Evolutionary conservation across 73 alveolate species (phyloP).

Genomic region (Durusdinium trenchii): DNA sequence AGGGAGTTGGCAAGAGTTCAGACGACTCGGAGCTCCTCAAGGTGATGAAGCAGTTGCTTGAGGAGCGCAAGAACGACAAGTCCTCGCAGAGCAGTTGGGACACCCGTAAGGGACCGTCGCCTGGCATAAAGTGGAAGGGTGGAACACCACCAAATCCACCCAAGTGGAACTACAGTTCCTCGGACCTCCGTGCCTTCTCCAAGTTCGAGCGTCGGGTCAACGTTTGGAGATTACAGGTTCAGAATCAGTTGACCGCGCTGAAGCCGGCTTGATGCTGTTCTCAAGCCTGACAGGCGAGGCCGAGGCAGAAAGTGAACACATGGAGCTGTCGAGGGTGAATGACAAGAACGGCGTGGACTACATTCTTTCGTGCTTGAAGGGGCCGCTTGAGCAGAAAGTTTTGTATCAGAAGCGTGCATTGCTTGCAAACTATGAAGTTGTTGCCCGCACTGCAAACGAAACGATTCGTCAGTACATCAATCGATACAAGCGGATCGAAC

Average conservation of each 20-base stretch:
- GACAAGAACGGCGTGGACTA: not conserved
- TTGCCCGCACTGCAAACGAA: not conserved
- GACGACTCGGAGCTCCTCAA: no score
- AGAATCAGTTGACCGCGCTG: not conserved
- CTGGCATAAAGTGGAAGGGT: not conserved
- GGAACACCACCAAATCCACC: not conserved
- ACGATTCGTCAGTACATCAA: not conserved
- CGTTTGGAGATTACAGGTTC: not conserved
- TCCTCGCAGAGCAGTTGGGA: not conserved
- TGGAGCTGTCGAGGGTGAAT: not conserved
- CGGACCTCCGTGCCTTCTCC: not conserved
- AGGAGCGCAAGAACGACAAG: not conserved
- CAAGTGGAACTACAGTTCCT: not conserved
- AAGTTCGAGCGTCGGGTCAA: not conserved
- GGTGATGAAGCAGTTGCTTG: not conserved
- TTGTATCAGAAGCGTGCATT: constrained; percentile 13
- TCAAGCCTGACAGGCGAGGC: not conserved
- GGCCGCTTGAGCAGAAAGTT: not conserved
- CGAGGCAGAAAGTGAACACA: not conserved
- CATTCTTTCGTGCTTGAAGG: not conserved
- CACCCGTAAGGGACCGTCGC: not conserved
- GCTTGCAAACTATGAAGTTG: not conserved
- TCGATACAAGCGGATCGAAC: not conserved
- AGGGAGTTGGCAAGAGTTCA: not conserved
- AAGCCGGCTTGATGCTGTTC: not conserved